Conservation (phyloP, 208 protist species). For the Leishmania tarentolae region DNA sequence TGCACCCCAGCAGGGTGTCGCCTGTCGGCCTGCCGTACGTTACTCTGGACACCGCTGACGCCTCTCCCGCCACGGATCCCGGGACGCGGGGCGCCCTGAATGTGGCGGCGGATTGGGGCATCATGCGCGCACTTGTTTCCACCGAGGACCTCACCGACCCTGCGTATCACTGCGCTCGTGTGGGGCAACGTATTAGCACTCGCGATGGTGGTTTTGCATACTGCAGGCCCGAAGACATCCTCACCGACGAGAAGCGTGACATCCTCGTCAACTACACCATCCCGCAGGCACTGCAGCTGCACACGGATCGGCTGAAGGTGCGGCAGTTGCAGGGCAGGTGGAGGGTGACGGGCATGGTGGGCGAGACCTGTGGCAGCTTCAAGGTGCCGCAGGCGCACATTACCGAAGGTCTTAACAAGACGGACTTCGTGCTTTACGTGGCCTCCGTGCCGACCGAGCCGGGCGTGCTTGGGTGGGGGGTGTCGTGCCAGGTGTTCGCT, state of each 20-base stretch:
- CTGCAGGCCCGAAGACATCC: slow-evolving; percentile 23
- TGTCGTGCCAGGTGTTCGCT: slow-evolving; percentile 34
- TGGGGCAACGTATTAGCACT: slow-evolving; percentile 19
- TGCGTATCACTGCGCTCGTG: slow-evolving; percentile 43
- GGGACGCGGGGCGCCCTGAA: slow-evolving; percentile 21
- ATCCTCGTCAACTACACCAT: slow-evolving; percentile 42
- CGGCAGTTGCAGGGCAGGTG: slow-evolving; percentile 17
- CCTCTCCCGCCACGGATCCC: not conserved
- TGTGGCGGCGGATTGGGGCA: slow-evolving; percentile 13
- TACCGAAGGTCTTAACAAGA: slow-evolving; percentile 36
- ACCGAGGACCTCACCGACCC: slow-evolving; percentile 32
- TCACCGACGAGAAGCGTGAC: slow-evolving; percentile 28
- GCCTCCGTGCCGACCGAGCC: slow-evolving; percentile 30
- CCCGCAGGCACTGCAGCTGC: slow-evolving; percentile 51
- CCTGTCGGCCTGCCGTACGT: slow-evolving; percentile 12
- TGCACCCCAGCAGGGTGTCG: slow-evolving; percentile 6
- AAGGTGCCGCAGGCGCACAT: slow-evolving; percentile 28
- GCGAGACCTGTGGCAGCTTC: not conserved
- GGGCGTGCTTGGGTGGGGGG: slow-evolving; percentile 46
- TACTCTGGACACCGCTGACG: not conserved
- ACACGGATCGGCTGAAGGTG: slow-evolving; percentile 49
- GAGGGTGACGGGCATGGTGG: slow-evolving; percentile 13
- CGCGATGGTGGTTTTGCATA: too few species aligned
- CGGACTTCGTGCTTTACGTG: slow-evolving; percentile 77
- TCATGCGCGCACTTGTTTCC: slow-evolving; percentile 45